Conservation (phyloP, 164 flowering plant genomes). For the Vitis labrusca region DNA sequence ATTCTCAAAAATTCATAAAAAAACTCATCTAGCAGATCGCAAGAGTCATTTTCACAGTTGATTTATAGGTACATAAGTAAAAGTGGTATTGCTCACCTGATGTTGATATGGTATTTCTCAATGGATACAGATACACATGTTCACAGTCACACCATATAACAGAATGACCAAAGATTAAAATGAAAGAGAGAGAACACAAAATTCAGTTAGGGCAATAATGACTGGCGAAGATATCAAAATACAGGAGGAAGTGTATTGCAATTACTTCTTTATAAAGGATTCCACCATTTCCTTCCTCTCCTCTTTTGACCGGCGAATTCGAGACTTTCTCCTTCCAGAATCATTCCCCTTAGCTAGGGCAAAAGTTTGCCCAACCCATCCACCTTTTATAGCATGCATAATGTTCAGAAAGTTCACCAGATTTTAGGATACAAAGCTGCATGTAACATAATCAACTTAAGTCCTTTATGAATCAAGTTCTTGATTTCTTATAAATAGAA, state of each 20-base stretch:
- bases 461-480: background rate
- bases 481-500: background rate
- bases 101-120: no score
- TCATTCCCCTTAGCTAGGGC: conserved; percentile 70
- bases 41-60: no score
- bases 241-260: background rate
- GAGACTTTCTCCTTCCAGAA: conserved; percentile 65
- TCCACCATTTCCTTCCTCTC: conserved; percentile 84
- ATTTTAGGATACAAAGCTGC: conserved; percentile 8
- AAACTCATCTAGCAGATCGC: no score
- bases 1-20: no score
- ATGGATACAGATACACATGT: no score
- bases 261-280: conserved; percentile 78
- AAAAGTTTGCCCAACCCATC: conserved; percentile 77
- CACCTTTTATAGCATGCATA: conserved; percentile 72
- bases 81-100: no score
- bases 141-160: no score
- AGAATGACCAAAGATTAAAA: no score
- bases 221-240: background rate
- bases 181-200: background rate
- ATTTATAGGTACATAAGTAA: no score
- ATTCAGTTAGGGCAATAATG: background rate
- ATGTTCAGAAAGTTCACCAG: conserved; percentile 17
- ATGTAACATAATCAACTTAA: conserved; percentile 5
- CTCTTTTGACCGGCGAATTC: conserved; percentile 79